These are phyloP conservation scores for Moesziomyces parantarcticus DNA, from an alignment of 1,284 basidiomycete species.

Conservation along the genomic window DNA sequence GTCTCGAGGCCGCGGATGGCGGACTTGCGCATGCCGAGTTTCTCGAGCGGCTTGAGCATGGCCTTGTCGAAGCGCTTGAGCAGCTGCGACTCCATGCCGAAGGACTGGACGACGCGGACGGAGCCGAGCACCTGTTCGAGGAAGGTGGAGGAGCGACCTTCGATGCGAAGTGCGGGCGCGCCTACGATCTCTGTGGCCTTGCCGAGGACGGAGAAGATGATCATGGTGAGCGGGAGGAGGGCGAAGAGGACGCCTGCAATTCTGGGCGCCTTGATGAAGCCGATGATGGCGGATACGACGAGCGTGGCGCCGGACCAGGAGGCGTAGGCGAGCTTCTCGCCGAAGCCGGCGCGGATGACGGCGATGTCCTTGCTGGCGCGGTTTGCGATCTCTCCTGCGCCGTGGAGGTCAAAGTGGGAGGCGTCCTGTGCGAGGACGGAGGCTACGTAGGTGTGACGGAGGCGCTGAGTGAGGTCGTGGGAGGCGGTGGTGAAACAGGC, in stretches of 20 bases:
- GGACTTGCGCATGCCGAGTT: constrained; percentile 62
- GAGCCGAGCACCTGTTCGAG: constrained; percentile 69
- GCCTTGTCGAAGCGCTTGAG: constrained; percentile 66
- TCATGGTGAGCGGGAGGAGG: constrained; percentile 67
- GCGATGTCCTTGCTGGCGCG: constrained; percentile 69
- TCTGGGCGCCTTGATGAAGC: constrained; percentile 67
- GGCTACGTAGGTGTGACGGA: constrained; percentile 69
- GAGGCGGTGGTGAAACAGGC: constrained; percentile 65
- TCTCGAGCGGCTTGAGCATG: constrained; percentile 65
- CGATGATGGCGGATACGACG: constrained; percentile 66
- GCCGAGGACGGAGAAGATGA: constrained; percentile 64
- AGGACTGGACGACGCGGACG: constrained; percentile 69
- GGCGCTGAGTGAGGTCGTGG: constrained; percentile 62
- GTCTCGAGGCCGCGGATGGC: constrained; percentile 59
- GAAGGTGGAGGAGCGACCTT: constrained; percentile 68
- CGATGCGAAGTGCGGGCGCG: constrained; percentile 62
- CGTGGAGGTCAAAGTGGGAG: constrained; percentile 69
- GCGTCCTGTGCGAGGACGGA: constrained; percentile 69
- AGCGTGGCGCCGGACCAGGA: constrained; percentile 66
- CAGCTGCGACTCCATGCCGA: constrained; percentile 66
- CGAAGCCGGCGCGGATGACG: constrained; percentile 67
- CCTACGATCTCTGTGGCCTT: constrained; percentile 63
- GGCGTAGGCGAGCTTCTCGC: constrained; percentile 69
- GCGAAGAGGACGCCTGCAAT: constrained; percentile 69
- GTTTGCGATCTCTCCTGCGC: constrained; percentile 69